These are phyloP conservation scores for Inga laurina DNA, from an alignment of 306 rosid genomes.

Conservation along the genomic window DNA sequence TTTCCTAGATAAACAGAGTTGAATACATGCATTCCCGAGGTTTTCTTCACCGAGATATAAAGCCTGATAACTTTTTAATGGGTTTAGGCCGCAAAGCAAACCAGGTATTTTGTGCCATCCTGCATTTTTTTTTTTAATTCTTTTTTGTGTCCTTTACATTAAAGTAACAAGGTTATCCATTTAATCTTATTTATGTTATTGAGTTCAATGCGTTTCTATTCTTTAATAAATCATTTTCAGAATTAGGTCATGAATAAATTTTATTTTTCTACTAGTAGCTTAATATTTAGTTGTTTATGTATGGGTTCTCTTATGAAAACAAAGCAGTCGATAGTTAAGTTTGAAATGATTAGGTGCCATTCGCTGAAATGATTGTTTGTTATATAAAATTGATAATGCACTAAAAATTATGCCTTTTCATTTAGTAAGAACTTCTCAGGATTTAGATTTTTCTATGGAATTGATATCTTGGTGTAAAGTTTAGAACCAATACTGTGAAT, in stretches of 20 bases:
- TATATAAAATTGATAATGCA: neutral
- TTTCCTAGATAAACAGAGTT: slow-evolving; percentile 80
- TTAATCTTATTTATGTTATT: neutral
- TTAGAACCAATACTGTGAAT: neutral
- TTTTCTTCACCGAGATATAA: slow-evolving; percentile 97
- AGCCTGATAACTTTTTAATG: slow-evolving; percentile 99
- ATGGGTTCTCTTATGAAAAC: neutral
- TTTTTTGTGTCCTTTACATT: neutral
- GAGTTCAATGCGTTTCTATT: neutral
- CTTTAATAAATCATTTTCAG: neutral
- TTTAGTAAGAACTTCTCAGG: neutral
- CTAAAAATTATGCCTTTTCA: neutral
- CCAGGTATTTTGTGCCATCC: slow-evolving; percentile 61
- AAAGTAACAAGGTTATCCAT: neutral
- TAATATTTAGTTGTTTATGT: neutral
- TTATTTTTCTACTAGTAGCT: neutral
- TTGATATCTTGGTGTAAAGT: neutral
- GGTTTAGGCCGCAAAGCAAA: slow-evolving; percentile 98
- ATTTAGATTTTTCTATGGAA: neutral
- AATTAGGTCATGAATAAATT: neutral
- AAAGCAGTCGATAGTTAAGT: neutral
- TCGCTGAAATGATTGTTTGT: neutral
- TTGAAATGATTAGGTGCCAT: neutral
- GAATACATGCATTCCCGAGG: slow-evolving; percentile 98
- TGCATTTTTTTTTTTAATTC: slow-evolving; percentile 1